Conservation (phyloP, 257 asterid genomes). For the Phtheirospermum japonicum region DNA sequence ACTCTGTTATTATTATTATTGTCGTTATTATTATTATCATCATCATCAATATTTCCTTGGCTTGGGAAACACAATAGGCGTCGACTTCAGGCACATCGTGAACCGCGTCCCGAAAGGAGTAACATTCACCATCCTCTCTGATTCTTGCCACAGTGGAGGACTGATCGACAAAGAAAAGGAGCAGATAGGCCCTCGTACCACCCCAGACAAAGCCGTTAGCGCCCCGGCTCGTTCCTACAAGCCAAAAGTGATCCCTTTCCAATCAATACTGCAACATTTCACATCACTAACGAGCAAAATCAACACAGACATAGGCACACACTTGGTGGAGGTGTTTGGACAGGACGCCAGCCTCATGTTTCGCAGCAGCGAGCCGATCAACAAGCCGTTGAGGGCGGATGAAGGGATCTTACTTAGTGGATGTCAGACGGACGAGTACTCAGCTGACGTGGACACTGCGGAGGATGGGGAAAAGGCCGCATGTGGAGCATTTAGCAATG, state of each 20-base stretch:
- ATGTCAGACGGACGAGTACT: constrained; percentile 66
- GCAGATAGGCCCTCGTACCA: constrained; percentile 63
- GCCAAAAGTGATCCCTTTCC: constrained; percentile 48
- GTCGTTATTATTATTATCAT: too few species aligned
- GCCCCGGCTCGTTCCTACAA: constrained; percentile 25
- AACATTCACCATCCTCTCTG: constrained; percentile 76
- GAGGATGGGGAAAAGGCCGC: constrained; percentile 37
- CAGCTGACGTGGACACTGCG: constrained; percentile 50
- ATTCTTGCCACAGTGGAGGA: constrained; percentile 92
- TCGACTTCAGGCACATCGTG: constrained; percentile 72
- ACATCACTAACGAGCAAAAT: constrained; percentile 52
- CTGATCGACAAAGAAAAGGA: constrained; percentile 88
- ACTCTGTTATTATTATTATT: too few species aligned
- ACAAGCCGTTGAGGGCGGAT: constrained; percentile 50
- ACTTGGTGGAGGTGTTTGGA: constrained; percentile 62
- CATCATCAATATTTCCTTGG: constrained; percentile 20
- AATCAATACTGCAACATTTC: constrained; percentile 46
- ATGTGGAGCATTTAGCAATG: constrained; percentile 74
- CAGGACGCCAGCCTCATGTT: constrained; percentile 61
- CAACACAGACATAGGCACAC: constrained; percentile 50
- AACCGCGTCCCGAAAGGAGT: constrained; percentile 69
- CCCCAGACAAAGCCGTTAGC: neutral
- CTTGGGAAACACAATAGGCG: constrained; percentile 36
- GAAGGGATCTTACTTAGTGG: constrained; percentile 82
- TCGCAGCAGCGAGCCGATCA: constrained; percentile 25